Base-by-base conservation (phyloP, 2,329 filamentous ascomycete species). In the Cladobotryum mycophilum region DNA sequence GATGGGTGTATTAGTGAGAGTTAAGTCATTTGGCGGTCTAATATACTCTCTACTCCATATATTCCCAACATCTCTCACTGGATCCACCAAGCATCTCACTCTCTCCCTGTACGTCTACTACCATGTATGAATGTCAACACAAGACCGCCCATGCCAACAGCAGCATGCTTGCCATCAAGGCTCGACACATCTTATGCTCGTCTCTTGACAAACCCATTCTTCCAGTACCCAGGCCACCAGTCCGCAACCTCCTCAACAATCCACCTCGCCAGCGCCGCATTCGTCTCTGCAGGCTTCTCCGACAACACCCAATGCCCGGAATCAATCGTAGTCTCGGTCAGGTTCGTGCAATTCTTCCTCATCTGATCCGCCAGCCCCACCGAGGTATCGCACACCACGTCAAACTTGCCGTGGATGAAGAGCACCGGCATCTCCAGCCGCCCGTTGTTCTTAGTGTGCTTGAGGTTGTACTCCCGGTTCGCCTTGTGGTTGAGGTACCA, bases 401-500 rank as follows among this genome's bases (percentile, higher is more conserved):
- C 73, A 48, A 64, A 69, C 30, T 60, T 62, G 1, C 67, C 68
- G 41, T 72, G 66, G 17, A 66, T 52, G 41, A 65, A 65, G 15
- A 66, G 52, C 6, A 62, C 62, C 2, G 65, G 65, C 48, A 70
- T 64, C 48, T 64, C 67, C 40, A 77, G 55, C 22, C 46, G 49
- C 2, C 65, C 63, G 17, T 67, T 66, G 51, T 50, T 8, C 42
- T 59, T 60, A 5, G 58, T 45, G 7, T 55, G 54, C 5, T 49
- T 45, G 2, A 14, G 17, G 6, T 64, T 67, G 56, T 72, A 77
- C 37, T 63, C 65, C 3, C 54, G 57, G 48, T 78, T 77, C 12
- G 56, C 60, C 5, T 65, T 60, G 53, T 74, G 69, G 54, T 77
- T 71, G 35, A 70, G 52, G 51, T 77, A 77, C 55, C 46, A 55